These are phyloP conservation scores for Aspergillus aculeatinus DNA, from an alignment of 2,329 filamentous ascomycete species.

Conservation along the genomic window DNA sequence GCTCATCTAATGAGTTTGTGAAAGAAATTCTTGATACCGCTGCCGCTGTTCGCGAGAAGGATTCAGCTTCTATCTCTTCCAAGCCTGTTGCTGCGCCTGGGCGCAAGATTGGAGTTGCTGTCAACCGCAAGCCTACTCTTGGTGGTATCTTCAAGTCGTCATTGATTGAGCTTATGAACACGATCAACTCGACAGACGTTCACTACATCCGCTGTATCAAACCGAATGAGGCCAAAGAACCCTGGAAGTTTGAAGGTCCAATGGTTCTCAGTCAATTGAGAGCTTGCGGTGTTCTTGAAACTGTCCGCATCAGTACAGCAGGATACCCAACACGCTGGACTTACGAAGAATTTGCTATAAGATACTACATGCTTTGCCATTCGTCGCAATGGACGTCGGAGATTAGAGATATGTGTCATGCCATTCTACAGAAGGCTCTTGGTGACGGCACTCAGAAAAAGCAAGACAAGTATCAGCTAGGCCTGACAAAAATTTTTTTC, in stretches of 20 bases:
- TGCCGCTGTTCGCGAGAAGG: conserved; percentile 84
- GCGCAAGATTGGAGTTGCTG: conserved; percentile 84
- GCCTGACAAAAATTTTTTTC: conserved; percentile 99
- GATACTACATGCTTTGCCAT: conserved; percentile 97
- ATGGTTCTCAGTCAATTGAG: conserved; percentile 98
- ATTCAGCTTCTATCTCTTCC: conserved; percentile 65
- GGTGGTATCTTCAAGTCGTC: conserved; percentile 99
- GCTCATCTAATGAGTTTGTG: conserved; percentile 82
- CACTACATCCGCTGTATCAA: conserved; percentile 99
- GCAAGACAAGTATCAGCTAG: conserved; percentile 93
- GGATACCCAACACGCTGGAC: conserved; percentile 98
- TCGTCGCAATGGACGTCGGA: conserved; percentile 89
- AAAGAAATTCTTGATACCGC: conserved; percentile 81
- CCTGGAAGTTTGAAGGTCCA: conserved; percentile 97
- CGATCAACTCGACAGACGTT: conserved; percentile 96
- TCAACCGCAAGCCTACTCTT: conserved; percentile 93
- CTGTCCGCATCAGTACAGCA: conserved; percentile 93
- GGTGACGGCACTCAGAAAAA: conserved; percentile 72
- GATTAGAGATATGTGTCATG: conserved; percentile 90
- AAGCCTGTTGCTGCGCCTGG: conserved; percentile 70
- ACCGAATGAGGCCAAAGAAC: conserved; percentile 92
- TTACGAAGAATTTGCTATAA: conserved; percentile 94
- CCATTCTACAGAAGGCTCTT: conserved; percentile 83
- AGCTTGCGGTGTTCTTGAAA: conserved; percentile 98
- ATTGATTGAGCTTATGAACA: conserved; percentile 95